A percentile compares a stretch with the other conserved stretches of the same genome.
Evolutionary conservation across 2,329 filamentous ascomycete genomes (phyloP).

Genomic region (Claviceps arundinis): DNA sequence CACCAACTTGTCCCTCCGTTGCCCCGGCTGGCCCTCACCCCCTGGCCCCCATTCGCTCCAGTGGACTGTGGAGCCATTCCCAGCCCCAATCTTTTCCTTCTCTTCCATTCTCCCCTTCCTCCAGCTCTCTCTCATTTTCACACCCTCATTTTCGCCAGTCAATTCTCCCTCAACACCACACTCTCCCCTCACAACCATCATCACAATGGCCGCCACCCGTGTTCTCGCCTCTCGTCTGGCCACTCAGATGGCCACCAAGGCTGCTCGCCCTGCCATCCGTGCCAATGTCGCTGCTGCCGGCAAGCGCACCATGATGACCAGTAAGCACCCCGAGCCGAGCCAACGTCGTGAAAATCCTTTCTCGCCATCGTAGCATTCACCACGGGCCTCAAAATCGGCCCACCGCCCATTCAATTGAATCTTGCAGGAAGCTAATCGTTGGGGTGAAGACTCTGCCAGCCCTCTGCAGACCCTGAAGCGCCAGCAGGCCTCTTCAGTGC

Average conservation of each 20-base stretch:
- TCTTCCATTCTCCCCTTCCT: slow-evolving; percentile 26
- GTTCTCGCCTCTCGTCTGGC: slow-evolving; percentile 67
- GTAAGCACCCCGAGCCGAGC: slow-evolving; percentile 33
- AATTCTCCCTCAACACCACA: slow-evolving; percentile 14
- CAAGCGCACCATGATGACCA: slow-evolving; percentile 64
- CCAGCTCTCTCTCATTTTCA: slow-evolving; percentile 21
- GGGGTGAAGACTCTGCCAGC: slow-evolving; percentile 37
- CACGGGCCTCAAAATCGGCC: slow-evolving; percentile 12
- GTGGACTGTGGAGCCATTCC: slow-evolving; percentile 19
- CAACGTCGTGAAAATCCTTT: slow-evolving; percentile 17
- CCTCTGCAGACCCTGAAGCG: slow-evolving; percentile 66
- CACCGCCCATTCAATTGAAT: slow-evolving; percentile 19
- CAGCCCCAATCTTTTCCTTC: slow-evolving; percentile 23
- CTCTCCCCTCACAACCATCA: slow-evolving; percentile 34
- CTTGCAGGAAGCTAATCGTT: slow-evolving; percentile 19
- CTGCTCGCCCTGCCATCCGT: slow-evolving; percentile 62
- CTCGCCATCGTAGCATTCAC: slow-evolving; percentile 4
- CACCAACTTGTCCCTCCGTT: slow-evolving; percentile 18
- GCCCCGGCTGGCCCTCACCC: slow-evolving; percentile 22
- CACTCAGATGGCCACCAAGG: slow-evolving; percentile 64
- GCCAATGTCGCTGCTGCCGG: slow-evolving; percentile 49
- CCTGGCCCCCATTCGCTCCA: slow-evolving; percentile 13
- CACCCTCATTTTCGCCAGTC: slow-evolving; percentile 17
- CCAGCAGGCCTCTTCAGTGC: slow-evolving; percentile 52
- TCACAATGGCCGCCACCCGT: slow-evolving; percentile 71